These are phyloP conservation scores for Logfia minima DNA, from an alignment of 129 eudicot genomes.

Conservation along the genomic window DNA sequence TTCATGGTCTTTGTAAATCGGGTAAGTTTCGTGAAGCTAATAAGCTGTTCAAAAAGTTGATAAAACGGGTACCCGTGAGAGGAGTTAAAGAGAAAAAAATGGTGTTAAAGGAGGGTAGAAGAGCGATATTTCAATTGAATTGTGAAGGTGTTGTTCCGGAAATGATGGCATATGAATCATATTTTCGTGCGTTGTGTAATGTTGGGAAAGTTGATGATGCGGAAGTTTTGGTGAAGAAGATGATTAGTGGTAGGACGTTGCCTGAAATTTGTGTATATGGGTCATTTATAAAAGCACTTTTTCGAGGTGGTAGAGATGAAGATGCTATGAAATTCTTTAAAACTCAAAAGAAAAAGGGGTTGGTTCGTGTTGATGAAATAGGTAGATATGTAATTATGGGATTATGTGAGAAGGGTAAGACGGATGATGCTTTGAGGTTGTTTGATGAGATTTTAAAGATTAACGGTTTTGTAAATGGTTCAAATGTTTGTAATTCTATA, in stretches of 20 bases:
- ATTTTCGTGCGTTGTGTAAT: constrained; percentile 44
- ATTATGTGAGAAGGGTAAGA: constrained; percentile 40
- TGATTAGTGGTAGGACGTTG: constrained; percentile 35
- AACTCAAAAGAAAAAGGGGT: constrained; percentile 46
- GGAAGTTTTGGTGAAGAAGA: constrained; percentile 48
- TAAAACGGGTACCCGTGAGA: constrained; percentile 23
- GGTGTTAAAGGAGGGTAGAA: constrained; percentile 41
- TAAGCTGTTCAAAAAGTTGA: constrained; percentile 39
- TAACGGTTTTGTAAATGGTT: constrained; percentile 20
- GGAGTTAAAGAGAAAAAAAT: constrained; percentile 3
- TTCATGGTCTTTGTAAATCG: constrained; percentile 37
- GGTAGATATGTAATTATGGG: constrained; percentile 37
- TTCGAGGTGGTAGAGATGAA: constrained; percentile 41
- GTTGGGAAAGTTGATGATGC: constrained; percentile 42
- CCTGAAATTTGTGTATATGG: constrained; percentile 54
- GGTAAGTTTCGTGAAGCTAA: constrained; percentile 47
- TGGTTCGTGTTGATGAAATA: constrained; percentile 44
- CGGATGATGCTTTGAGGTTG: constrained; percentile 39
- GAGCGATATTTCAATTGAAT: constrained; percentile 49
- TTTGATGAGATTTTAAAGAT: constrained; percentile 35
- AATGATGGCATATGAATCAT: constrained; percentile 46
- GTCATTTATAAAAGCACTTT: constrained; percentile 43
- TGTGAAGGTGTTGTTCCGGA: constrained; percentile 43
- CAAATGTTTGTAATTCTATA: constrained; percentile 27
- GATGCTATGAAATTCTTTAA: constrained; percentile 47